Base-by-base conservation (phyloP, 805 yeast species). In the Groenewaldozyma tartarivorans region DNA sequence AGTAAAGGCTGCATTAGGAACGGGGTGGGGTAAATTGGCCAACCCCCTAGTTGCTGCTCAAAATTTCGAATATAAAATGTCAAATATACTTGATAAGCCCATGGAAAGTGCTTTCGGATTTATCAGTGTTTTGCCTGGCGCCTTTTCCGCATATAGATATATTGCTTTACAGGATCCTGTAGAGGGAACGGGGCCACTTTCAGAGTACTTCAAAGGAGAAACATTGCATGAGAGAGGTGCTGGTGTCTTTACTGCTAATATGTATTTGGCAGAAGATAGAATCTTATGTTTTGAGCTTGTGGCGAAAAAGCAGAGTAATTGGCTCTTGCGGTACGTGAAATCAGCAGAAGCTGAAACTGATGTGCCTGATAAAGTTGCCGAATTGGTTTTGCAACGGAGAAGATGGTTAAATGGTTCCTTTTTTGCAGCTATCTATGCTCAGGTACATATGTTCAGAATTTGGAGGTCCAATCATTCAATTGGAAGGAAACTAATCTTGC, bases 361-460 rank as follows among this genome's bases (percentile, higher is more conserved):
- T 71, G 97, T 88, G 35, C 97, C 97, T 4, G 94, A 83, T 50
- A 68, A 74, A 27, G 72, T 90, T 26, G 79, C 92, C 18, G 96
- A 88, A 55, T 79, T 90, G 48, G 79, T 92, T 24, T 71, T 87
- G 32, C 97, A 90, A 62, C 75, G 97, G 67, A 74, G 97, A 58
- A 77, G 97, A 64, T 92, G 97, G 97, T 72, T 90, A 49, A 90
- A 90, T 59, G 97, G 97, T 41, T 87, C 97, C 0, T 82, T 92
- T 55, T 90, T 92, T 64, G 96, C 97, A 0, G 92, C 94, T 5
- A 70, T 87, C 43, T 90, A 92, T 57, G 78, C 96, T 0, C 72
- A 85, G 42, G 73, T 77, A 44, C 94, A 88, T 60, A 78, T 79
- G 59, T 74, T 74, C 49, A 74, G 76, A 47, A 72, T 92, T 36